Percentiles rank a stretch among this genome's conserved stretches.
These are phyloP conservation scores for sunflower (Helianthus annuus) DNA, from an alignment of 129 eudicot genomes.

Conservation along the genomic window DNA sequence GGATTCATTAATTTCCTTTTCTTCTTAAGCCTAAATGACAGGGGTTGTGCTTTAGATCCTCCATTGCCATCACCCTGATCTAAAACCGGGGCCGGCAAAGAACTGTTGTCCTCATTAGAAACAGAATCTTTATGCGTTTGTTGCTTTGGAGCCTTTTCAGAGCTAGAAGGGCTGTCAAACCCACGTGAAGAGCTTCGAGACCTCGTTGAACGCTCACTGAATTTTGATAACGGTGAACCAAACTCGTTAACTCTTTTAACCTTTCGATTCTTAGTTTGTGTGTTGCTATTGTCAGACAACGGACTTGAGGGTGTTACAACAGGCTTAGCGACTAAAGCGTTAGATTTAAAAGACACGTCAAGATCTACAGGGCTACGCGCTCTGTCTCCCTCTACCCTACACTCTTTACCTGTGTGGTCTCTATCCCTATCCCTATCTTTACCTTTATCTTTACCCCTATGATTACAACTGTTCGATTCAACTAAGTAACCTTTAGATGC, in stretches of 20 bases:
- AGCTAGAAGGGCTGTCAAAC: constrained; percentile 39
- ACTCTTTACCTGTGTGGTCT: constrained; percentile 30
- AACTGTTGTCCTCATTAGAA: constrained; percentile 23
- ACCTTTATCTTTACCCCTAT: constrained; percentile 53
- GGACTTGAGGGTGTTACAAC: constrained; percentile 55
- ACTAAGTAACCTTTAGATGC: constrained; percentile 18
- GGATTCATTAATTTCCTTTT: constrained; percentile 40
- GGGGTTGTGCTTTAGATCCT: constrained; percentile 23
- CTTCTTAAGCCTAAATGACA: constrained; percentile 46
- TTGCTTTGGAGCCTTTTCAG: constrained; percentile 41
- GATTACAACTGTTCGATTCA: constrained; percentile 28
- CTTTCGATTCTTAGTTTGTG: constrained; percentile 42
- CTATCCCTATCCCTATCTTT: constrained; percentile 34
- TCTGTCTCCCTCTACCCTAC: constrained; percentile 38
- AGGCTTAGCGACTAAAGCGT: constrained; percentile 77
- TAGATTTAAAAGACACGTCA: constrained; percentile 77
- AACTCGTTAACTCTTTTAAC: constrained; percentile 31
- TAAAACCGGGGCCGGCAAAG: constrained; percentile 33
- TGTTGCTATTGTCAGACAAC: constrained; percentile 19
- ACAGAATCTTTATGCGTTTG: constrained; percentile 21
- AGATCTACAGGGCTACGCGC: constrained; percentile 70
- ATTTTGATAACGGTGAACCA: constrained; percentile 41
- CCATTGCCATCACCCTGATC: constrained; percentile 30
- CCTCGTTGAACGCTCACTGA: constrained; percentile 30
- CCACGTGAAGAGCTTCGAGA: constrained; percentile 30